Evolutionary conservation across 2,329 filamentous ascomycete genomes (phyloP).

Genomic region (Clonostachys byssicola): DNA sequence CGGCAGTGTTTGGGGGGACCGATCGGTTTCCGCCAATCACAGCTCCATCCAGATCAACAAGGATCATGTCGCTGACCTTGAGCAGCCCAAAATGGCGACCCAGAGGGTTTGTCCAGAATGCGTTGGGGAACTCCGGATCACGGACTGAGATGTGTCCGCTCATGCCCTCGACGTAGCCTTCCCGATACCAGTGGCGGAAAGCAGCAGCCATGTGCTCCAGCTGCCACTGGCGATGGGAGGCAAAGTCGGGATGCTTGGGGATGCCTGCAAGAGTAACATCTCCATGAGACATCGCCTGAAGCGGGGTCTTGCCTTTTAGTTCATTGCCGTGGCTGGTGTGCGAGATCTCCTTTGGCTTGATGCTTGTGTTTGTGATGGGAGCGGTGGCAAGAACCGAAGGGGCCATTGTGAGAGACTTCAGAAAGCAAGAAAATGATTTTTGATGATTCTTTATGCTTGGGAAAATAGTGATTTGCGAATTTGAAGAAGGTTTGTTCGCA

Average conservation of each 20-base stretch:
- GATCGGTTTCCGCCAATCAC: conserved; percentile 17
- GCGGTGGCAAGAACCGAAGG: no score
- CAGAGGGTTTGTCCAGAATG: conserved; percentile 64
- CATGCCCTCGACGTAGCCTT: conserved; percentile 66
- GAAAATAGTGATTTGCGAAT: no score
- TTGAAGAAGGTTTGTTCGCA: no score
- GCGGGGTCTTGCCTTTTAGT: no score
- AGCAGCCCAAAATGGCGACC: conserved; percentile 63
- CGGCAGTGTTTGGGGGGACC: conserved; percentile 61
- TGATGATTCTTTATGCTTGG: no score
- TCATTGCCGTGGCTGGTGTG: no score
- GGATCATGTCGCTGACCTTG: conserved; percentile 64
- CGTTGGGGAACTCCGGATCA: conserved; percentile 54
- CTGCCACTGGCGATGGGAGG: not conserved
- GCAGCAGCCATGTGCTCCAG: conserved; percentile 61
- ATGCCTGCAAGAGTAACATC: not conserved
- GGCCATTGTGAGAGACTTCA: no score
- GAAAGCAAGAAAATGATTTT: no score
- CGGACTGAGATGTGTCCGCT: conserved; percentile 62
- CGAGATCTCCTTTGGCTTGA: no score
- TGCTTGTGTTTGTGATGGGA: no score
- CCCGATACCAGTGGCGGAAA: conserved; percentile 63
- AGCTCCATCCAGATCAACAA: conserved; percentile 57
- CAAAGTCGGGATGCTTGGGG: not conserved
- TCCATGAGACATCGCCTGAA: no score